A percentile compares a stretch with the other conserved stretches of the same genome.
phyloP scores from a whole-genome alignment of 1,139 yeast species.

The Yamadazyma mexicana region DNA sequence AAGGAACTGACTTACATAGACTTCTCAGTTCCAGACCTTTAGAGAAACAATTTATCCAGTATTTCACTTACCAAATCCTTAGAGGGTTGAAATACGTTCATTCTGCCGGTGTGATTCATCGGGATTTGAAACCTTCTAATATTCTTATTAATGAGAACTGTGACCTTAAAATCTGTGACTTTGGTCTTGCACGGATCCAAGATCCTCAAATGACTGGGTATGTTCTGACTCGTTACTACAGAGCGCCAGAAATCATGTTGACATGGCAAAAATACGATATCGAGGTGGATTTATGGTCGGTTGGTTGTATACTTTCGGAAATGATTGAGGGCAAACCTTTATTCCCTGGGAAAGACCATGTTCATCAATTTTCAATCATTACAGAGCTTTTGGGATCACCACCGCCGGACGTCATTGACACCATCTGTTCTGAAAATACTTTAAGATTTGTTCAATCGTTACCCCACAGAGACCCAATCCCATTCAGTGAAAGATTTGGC shows the following conservation, averaged over 20 bases:
- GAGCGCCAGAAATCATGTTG: constrained; percentile 98
- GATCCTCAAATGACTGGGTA: constrained; percentile 99
- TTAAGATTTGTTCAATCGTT: constrained; percentile 89
- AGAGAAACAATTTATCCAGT: constrained; percentile 94
- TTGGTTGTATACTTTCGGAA: constrained; percentile 98
- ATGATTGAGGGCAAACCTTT: constrained; percentile 99
- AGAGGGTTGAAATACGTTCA: constrained; percentile 95
- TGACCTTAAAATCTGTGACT: constrained; percentile 94
- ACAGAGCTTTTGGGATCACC: constrained; percentile 97
- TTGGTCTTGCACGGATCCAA: constrained; percentile 94
- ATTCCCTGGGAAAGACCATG: constrained; percentile 98
- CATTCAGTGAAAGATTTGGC: constrained; percentile 76
- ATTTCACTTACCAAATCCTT: constrained; percentile 89
- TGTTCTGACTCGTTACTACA: constrained; percentile 91
- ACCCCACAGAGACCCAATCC: constrained; percentile 90
- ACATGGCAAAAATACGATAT: constrained; percentile 99
- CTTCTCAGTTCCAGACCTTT: constrained; percentile 88
- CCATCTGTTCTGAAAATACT: constrained; percentile 95
- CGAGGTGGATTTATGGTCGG: constrained; percentile 99
- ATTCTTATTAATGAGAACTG: constrained; percentile 93
- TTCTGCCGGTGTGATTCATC: constrained; percentile 94
- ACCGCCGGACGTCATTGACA: constrained; percentile 92
- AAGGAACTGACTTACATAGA: constrained; percentile 95
- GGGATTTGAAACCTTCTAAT: constrained; percentile 92
- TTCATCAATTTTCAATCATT: constrained; percentile 94